phyloP scores from a whole-genome alignment of 306 rosid species.

The Cyclanthera cordifolia region DNA sequence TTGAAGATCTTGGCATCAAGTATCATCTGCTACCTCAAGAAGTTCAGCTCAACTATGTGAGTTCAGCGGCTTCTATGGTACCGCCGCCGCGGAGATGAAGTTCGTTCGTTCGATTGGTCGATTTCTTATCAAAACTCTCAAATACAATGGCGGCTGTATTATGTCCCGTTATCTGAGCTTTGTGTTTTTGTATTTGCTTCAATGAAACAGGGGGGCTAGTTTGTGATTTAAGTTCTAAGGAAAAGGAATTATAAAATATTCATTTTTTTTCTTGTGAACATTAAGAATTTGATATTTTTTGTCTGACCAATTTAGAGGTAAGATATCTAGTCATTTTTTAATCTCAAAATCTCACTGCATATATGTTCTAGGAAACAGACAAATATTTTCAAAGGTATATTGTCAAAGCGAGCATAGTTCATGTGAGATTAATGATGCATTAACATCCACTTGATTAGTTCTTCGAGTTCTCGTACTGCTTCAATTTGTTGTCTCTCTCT shows the following conservation, averaged over 20 bases:
- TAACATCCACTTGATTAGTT: no score
- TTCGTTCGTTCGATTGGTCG: not conserved
- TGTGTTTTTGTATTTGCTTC: not conserved
- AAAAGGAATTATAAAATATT: not conserved
- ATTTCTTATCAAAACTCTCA: not conserved
- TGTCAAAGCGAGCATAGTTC: no score
- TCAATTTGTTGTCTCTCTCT: no score
- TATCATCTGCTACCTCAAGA: slow-evolving; percentile 63
- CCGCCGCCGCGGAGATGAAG: slow-evolving; percentile 20
- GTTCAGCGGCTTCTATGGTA: slow-evolving; percentile 19
- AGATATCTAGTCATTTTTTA: no score
- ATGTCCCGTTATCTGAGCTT: not conserved
- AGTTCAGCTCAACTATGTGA: slow-evolving; percentile 36
- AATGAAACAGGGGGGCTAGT: not conserved
- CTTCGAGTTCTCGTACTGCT: no score
- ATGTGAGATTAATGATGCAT: no score
- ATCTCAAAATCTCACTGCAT: no score
- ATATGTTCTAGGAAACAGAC: no score
- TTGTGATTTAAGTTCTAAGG: not conserved
- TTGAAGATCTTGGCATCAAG: slow-evolving; percentile 57
- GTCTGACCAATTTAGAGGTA: no score
- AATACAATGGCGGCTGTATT: not conserved
- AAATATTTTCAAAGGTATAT: no score
- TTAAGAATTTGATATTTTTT: no score
- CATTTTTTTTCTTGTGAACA: not conserved